Conservation (phyloP, 768 basidiomycete species). For the Tephrocybe sp. region DNA sequence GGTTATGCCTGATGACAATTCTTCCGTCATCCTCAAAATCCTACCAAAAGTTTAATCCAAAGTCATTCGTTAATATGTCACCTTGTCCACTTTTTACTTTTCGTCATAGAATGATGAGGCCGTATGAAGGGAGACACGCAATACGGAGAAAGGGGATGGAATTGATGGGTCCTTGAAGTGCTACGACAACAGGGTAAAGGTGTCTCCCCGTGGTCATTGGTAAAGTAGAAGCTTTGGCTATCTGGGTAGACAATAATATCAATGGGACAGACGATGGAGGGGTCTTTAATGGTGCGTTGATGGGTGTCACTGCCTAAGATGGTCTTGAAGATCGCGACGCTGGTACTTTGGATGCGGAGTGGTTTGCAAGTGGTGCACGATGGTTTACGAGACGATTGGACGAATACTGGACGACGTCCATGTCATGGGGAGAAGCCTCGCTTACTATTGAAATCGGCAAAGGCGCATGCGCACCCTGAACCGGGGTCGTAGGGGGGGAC, state of each 20-base stretch:
- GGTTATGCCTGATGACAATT: conserved; percentile 56
- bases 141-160: conserved; percentile 46
- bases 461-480: conserved; percentile 44
- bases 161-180: conserved; percentile 44
- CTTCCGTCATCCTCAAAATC: conserved; percentile 69
- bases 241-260: conserved; percentile 68
- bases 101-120: conserved; percentile 53
- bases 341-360: conserved; percentile 39
- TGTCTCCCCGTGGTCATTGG: conserved; percentile 58
- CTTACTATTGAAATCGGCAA: conserved; percentile 35
- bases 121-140: conserved; percentile 54
- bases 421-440: conserved; percentile 63
- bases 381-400: conserved; percentile 68
- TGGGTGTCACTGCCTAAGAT: conserved; percentile 43
- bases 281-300: conserved; percentile 57
- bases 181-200: conserved; percentile 28
- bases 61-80: neutral
- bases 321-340: conserved; percentile 69
- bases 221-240: conserved; percentile 65
- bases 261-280: conserved; percentile 63
- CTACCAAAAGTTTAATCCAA: conserved; percentile 29
- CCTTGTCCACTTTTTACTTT: conserved; percentile 51
- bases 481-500: conserved; percentile 59
- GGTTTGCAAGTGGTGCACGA: conserved; percentile 45
- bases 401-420: conserved; percentile 64